phyloP scores from a whole-genome alignment of 305 asterid species.

The Fraxinus angustifolia region DNA sequence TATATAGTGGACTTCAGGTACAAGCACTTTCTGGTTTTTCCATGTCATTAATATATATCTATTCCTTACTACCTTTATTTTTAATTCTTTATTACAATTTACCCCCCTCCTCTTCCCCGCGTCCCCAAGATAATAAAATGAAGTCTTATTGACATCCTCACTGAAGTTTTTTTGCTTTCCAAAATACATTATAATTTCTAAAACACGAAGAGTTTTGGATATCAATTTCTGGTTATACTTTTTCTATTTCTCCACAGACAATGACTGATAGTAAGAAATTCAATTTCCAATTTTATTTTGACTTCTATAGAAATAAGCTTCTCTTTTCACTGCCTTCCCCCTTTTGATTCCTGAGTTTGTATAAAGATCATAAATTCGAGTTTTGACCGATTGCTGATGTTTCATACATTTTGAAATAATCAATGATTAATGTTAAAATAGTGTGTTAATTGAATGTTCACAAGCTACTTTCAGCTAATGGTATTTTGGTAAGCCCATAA shows the following conservation, averaged over 20 bases:
- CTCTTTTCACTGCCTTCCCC: not conserved
- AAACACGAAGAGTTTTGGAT: not conserved
- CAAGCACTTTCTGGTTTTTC: not conserved
- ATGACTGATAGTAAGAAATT: not conserved
- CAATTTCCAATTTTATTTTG: not conserved
- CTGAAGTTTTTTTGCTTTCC: not conserved
- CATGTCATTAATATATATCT: not conserved
- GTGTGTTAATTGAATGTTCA: not conserved
- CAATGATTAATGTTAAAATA: not conserved
- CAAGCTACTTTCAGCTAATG: not conserved
- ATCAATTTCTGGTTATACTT: not conserved
- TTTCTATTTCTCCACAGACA: not conserved
- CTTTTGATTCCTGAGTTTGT: not conserved
- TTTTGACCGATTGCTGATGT: not conserved
- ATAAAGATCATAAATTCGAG: not conserved
- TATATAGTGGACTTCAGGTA: slow-evolving; percentile 86
- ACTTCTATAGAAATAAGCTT: not conserved
- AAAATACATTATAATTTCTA: not conserved
- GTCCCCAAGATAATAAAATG: not conserved
- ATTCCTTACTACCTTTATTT: not conserved
- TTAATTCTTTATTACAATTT: not conserved
- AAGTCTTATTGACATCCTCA: not conserved
- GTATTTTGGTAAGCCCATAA: not conserved
- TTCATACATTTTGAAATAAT: not conserved
- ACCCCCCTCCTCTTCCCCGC: not conserved